Base-by-base conservation (phyloP, 1,284 basidiomycete genomes). In the Sphagnurus paluster region DNA sequence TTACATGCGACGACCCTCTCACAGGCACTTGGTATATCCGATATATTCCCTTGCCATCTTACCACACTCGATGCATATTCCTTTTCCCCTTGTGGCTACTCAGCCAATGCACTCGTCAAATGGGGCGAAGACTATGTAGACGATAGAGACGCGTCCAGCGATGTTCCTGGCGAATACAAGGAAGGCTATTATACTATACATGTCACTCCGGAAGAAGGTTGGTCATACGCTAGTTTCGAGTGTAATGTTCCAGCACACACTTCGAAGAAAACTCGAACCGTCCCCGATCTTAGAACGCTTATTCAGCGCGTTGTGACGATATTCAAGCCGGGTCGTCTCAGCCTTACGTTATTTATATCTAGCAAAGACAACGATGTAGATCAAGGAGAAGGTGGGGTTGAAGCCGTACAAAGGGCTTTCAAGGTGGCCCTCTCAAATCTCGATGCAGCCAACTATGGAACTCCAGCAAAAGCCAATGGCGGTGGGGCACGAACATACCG, bases 181-280 rank as follows among this genome's bases (percentile, higher is more conserved):
- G 93, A 95, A 63, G 92, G 94, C 24, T 99, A 99, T 71, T 98
- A 93, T 68, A 99, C 94, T 6, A 96, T 99, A 51, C 97, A 99
- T 66, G 97, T 99, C 43, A 99, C 97, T 0, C 97, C 97, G 25
- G 97, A 99, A 68, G 84, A 90, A 56, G 95, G 91, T 48, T 98
- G 92, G 85, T 96, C 93, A 39, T 99, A 97, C 67, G 97, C 97
- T 40, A 92, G 88, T 57, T 99, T 99, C 71, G 97, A 99, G 70
- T 97, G 93, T 70, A 99, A 99, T 68, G 84, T 98, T n/a, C 90
- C 92, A 20, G 35, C 61, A 62, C 49, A 62, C 65, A 41, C 62
- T 70, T 48, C 56, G 62, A 42, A 63, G 63, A 42, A 61, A 65
- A 44, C 54, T 24, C 56, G 54, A 21, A 57, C 63, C 44, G 78